phyloP scores from a whole-genome alignment of 148 eudicot genomes.

The Bassia scoparia region DNA sequence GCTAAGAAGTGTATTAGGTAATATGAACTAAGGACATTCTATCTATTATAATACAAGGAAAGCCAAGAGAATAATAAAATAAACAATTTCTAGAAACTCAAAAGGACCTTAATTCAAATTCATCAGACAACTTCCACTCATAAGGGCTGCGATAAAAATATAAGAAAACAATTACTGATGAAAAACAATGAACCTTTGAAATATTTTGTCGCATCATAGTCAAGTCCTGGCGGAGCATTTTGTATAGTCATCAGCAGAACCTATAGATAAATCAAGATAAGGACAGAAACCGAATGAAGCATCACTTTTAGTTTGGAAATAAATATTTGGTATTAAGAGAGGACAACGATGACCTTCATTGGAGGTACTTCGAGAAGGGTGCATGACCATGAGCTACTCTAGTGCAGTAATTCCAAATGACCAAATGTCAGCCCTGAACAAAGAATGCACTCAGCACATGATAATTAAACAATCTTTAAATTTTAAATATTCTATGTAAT shows the following conservation, averaged over 20 bases:
- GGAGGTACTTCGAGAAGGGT: constrained; percentile 99
- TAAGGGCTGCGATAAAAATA: background rate
- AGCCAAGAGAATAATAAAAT: too few species aligned
- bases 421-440: constrained; percentile 97
- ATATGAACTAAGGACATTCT: too few species aligned
- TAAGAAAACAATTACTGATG: background rate
- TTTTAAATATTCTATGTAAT: too few species aligned
- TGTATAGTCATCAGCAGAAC: constrained; percentile 96
- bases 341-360: constrained; percentile 63
- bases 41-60: background rate
- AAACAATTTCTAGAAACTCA: background rate
- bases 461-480: background rate
- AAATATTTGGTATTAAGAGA: background rate
- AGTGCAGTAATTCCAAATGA: constrained; percentile 97
- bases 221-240: constrained; percentile 98
- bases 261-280: constrained; percentile 29
- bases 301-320: background rate
- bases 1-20: too few species aligned
- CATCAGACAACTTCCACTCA: background rate
- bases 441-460: constrained; percentile 1
- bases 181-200: constrained; percentile 70
- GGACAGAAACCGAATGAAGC: constrained; percentile 1
- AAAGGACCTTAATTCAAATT: background rate
- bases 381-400: constrained; percentile 99
- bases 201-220: constrained; percentile 90